A percentile compares a stretch with the other conserved stretches of the same genome.
phyloP scores from a whole-genome alignment of 768 basidiomycete genomes.

The Boletus sensibilis region DNA sequence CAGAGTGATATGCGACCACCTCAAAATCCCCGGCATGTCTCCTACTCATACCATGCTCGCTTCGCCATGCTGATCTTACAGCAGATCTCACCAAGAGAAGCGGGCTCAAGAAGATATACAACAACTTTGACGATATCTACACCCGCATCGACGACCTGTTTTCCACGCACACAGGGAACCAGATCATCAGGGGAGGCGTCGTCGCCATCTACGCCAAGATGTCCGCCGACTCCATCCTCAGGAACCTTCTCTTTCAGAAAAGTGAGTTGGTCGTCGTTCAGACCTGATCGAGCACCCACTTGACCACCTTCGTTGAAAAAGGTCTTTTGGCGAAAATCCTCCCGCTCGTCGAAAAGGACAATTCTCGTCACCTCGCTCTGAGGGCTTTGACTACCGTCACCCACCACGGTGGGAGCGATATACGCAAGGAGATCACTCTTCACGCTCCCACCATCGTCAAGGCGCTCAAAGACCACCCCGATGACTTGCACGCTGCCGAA shows the following conservation, averaged over 20 bases:
- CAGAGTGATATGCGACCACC: conserved; percentile 46
- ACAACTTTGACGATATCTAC: conserved; percentile 54
- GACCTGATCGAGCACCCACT: background rate
- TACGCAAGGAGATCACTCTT: conserved; percentile 50
- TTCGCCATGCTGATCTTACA: background rate
- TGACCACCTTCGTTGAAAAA: background rate
- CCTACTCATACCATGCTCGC: background rate
- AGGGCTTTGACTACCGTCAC: conserved; percentile 58
- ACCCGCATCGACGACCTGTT: conserved; percentile 50
- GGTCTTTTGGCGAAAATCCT: conserved; percentile 58
- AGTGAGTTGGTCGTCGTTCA: conserved; percentile 35
- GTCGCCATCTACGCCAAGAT: conserved; percentile 64
- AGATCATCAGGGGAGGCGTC: conserved; percentile 53
- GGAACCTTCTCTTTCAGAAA: conserved; percentile 57
- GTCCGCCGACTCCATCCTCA: conserved; percentile 56
- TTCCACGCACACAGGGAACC: conserved; percentile 40
- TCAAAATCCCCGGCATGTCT: conserved; percentile 53
- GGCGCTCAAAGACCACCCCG: conserved; percentile 48
- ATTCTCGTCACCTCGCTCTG: conserved; percentile 52
- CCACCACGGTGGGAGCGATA: conserved; percentile 54
- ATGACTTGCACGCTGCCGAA: conserved; percentile 50
- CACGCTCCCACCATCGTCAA: conserved; percentile 42
- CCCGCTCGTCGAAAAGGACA: conserved; percentile 48
- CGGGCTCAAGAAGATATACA: conserved; percentile 63
- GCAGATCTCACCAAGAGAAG: conserved; percentile 54